These are phyloP conservation scores for Coemansia sp. DNA, from an alignment of 192 early-diverging fungal species.

Conservation along the genomic window DNA sequence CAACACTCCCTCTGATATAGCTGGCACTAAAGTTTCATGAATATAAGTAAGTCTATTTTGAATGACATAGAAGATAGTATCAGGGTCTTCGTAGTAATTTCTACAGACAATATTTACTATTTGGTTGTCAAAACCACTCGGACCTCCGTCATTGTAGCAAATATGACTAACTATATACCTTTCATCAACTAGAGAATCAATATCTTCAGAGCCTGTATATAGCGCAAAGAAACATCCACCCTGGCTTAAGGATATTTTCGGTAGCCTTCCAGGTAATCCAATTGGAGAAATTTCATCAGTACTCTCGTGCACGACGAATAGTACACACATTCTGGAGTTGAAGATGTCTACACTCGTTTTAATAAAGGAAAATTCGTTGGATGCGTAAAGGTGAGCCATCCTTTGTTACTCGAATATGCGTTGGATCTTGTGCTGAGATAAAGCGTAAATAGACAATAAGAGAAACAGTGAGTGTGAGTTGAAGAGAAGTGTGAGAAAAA, in stretches of 20 bases:
- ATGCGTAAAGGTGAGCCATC: neutral
- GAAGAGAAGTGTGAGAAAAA: neutral
- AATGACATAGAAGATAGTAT: neutral
- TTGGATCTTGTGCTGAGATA: neutral
- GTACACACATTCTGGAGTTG: neutral
- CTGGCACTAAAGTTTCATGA: neutral
- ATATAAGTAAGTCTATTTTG: neutral
- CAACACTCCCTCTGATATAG: neutral
- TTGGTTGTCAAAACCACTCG: neutral
- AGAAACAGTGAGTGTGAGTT: neutral
- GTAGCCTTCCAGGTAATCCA: neutral
- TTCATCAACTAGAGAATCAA: neutral
- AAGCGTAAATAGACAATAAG: neutral
- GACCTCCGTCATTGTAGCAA: neutral
- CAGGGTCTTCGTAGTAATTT: neutral
- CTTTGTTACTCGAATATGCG: neutral
- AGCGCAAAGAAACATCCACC: neutral
- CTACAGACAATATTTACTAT: neutral
- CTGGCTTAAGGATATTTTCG: neutral
- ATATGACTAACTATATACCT: neutral
- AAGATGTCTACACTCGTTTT: neutral
- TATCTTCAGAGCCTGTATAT: neutral
- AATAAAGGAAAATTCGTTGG: neutral
- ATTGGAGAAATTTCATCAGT: neutral
- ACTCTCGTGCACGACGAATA: neutral